phyloP scores from a whole-genome alignment of 2,329 filamentous ascomycete genomes.

The Penicillium sp. region DNA sequence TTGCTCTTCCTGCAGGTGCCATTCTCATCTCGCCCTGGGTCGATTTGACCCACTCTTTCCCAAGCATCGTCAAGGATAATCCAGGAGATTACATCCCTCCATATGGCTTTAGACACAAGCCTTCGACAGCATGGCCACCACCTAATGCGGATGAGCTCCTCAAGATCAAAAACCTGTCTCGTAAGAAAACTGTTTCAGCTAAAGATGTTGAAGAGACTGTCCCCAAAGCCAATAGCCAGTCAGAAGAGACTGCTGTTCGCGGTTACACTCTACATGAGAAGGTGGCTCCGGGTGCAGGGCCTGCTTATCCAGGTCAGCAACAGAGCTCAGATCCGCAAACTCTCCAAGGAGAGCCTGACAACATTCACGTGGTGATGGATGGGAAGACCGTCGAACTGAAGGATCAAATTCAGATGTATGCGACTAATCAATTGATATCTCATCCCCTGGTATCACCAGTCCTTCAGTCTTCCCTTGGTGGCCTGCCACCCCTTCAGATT shows the following conservation, averaged over 20 bases:
- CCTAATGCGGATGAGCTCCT: slow-evolving; percentile 74
- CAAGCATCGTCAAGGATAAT: slow-evolving; percentile 74
- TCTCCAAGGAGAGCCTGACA: slow-evolving; percentile 29
- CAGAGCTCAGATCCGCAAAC: slow-evolving; percentile 15
- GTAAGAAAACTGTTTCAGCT: slow-evolving; percentile 41
- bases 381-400: slow-evolving; percentile 72
- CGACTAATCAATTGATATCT: slow-evolving; percentile 79
- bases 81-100: slow-evolving; percentile 84
- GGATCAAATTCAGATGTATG: slow-evolving; percentile 88
- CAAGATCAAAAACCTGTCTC: slow-evolving; percentile 48
- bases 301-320: slow-evolving; percentile 25
- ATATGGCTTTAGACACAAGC: slow-evolving; percentile 86
- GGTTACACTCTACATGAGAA: slow-evolving; percentile 29
- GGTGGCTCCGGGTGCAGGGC: slow-evolving; percentile 10
- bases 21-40: slow-evolving; percentile 95
- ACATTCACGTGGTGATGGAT: slow-evolving; percentile 68
- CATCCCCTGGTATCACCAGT: slow-evolving; percentile 90
- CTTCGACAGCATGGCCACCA: slow-evolving; percentile 88
- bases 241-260: slow-evolving; percentile 34
- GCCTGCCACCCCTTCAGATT: slow-evolving; percentile 82
- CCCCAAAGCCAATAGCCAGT: slow-evolving; percentile 19
- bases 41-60: slow-evolving; percentile 92
- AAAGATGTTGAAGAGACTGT: slow-evolving; percentile 23
- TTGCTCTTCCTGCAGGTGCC: slow-evolving; percentile 84
- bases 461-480: slow-evolving; percentile 84